Evolutionary conservation across 2,329 filamentous ascomycete species (phyloP).

Genomic region (Teratosphaeria destructans): DNA sequence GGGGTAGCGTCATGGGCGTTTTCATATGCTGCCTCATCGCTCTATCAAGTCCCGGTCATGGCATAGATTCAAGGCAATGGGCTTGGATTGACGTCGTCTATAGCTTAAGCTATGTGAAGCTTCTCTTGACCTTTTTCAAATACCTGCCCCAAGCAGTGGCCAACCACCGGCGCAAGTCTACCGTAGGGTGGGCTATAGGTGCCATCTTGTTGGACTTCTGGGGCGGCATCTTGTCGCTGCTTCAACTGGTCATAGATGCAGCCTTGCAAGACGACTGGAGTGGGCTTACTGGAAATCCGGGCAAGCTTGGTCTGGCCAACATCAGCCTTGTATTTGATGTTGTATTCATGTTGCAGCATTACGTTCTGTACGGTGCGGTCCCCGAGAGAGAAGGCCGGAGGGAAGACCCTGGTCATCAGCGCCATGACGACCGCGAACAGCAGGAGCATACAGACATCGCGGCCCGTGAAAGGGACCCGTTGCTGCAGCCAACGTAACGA

Average conservation of each 20-base stretch:
- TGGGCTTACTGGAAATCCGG: constrained; percentile 80
- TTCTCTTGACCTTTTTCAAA: constrained; percentile 80
- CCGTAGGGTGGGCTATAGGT: constrained; percentile 57
- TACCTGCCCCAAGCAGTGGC: constrained; percentile 78
- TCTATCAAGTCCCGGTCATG: constrained; percentile 32
- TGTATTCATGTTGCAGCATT: constrained; percentile 83
- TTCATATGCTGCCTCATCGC: constrained; percentile 40
- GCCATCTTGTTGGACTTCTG: constrained; percentile 75
- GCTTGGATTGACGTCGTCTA: constrained; percentile 58
- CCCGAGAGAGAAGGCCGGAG: constrained; percentile 7
- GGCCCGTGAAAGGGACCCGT: neutral
- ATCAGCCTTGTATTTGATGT: constrained; percentile 77
- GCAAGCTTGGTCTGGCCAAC: constrained; percentile 80
- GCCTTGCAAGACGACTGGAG: constrained; percentile 79
- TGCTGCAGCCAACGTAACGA: neutral
- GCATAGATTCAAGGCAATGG: constrained; percentile 43
- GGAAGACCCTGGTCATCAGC: neutral
- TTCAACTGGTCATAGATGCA: constrained; percentile 76
- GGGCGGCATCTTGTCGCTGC: constrained; percentile 71
- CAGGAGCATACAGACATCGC: neutral
- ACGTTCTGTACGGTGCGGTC: constrained; percentile 54
- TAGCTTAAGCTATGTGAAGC: constrained; percentile 76
- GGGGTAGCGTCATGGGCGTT: constrained; percentile 54
- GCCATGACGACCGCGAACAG: neutral
- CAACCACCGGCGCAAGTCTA: constrained; percentile 79